Conservation (phyloP, 108 stramenopile species). For the Mediolabrus comicus region DNA sequence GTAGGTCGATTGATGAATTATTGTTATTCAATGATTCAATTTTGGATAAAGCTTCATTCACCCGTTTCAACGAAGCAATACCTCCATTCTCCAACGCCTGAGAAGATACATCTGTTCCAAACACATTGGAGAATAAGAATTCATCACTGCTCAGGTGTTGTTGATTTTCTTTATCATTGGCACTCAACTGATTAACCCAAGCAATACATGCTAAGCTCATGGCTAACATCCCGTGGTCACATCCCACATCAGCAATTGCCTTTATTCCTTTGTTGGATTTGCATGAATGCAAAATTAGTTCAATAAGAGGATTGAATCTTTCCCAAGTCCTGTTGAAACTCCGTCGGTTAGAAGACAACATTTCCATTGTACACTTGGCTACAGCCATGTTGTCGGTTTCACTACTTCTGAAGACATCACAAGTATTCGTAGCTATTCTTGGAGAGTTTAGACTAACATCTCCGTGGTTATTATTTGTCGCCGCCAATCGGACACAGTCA, state of each 20-base stretch:
- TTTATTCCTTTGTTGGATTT: not conserved
- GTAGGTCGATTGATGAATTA: slow-evolving; percentile 12
- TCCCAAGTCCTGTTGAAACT: slow-evolving; percentile 35
- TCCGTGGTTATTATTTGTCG: not conserved
- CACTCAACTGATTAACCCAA: not conserved
- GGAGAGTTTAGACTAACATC: no score
- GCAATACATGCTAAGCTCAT: slow-evolving; percentile 64
- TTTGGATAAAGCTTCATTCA: slow-evolving; percentile 5
- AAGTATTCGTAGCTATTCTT: not conserved
- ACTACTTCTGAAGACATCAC: not conserved
- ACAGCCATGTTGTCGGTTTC: slow-evolving; percentile 8
- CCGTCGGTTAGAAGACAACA: slow-evolving; percentile 35
- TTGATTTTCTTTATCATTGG: not conserved
- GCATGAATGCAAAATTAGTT: slow-evolving; percentile 17
- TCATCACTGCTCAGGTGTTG: not conserved
- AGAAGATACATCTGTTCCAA: slow-evolving; percentile 71
- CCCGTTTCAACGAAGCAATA: slow-evolving; percentile 16
- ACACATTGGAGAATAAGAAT: slow-evolving; percentile 49
- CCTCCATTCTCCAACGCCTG: slow-evolving; percentile 59
- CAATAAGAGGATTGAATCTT: slow-evolving; percentile 31
- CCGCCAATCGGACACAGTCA: not conserved
- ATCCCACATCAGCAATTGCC: slow-evolving; percentile 73
- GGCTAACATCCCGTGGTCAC: slow-evolving; percentile 79
- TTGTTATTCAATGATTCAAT: not conserved
- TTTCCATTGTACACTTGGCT: slow-evolving; percentile 30